Base-by-base conservation (phyloP, 2,329 filamentous ascomycete genomes). In the Verticillium dahliae region DNA sequence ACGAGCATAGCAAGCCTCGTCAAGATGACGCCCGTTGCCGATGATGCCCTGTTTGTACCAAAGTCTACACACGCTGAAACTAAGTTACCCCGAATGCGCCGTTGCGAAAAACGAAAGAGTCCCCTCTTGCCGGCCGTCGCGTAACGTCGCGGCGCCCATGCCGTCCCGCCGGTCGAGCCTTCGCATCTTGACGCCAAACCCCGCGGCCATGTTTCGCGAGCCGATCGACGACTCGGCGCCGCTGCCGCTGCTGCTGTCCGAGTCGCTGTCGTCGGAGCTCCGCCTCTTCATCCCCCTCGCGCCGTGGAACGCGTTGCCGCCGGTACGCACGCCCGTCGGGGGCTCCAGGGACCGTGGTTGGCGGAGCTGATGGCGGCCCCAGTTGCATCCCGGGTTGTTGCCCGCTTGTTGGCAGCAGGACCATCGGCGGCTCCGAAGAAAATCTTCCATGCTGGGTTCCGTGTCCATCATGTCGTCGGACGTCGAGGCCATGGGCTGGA, bases 301-400 rank as follows among this genome's bases (percentile, higher is more conserved):
- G 27, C 38, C 11, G 31, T 31, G 27, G 13, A 45, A 34, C 2
- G 39, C 31, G 39, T 34, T 34, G 22, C 38, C 57, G 38, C 37
- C 37, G 27, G 15, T n/a, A 11, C 38, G 38, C 9, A 41, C 27
- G 57, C 57, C 37, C 11, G 7, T 34, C n/a, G 35, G 22, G n/a
- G 45, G 11, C 6, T 52, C 45, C n/a, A 52, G n/a, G 18, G 38
- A 7, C 2, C n/a, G 54, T 33, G 34, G 55, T 27, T 58, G 35
- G 18, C 35, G 57, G 7, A 58, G 57, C 27, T 58, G 57, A 27
- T 58, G 57, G 7, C 57, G 57, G 38, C 57, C 57, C 57, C 57
- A 58, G 57, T 58, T 39, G 39, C 57, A 58, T 38, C 57, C 57
- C 13, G 35, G 57, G 31, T 58, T 58, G 38, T 11, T 34, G 27